Evolutionary conservation across 164 flowering plant species (phyloP), one percentile per base, ranked within the genome.

Genomic region (Echeveria elegans): DNA sequence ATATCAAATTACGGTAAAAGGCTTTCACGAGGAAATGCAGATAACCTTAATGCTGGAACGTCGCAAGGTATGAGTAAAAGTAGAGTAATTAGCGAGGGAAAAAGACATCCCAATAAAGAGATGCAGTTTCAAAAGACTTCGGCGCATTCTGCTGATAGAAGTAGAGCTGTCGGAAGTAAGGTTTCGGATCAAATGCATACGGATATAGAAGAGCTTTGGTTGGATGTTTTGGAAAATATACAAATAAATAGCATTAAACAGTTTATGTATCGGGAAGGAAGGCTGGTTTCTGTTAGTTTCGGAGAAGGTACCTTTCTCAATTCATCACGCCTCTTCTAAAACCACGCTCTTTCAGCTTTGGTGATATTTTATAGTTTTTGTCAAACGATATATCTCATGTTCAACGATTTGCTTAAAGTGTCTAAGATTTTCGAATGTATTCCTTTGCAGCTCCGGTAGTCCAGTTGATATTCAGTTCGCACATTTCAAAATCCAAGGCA

Each of bases 251-350:
- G 78, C 72, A 63, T 88, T 38, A 86, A 77, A 73, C 89, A 88
- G 77, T 90, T 95, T 71, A 70, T 95, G 84, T 78, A 73, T 68
- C 82, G 75, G 70, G 96, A 95, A 83, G 99, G 96, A 66, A 86
- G 78, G 80, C 87, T 90, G 68, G 72, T 80, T 73, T 88, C 91
- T 9, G 82, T 95, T 74, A 82, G 80, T 77, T 80, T 81, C 71
- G 95, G 92, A 59, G 86, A 92, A 87, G 99, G 99, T 95, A 85
- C 59, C 36, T 71, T 30, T 62, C n/a, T 6, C 12, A n/a, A 4
- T 43, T 28, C 11, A 12, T 26, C 31, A 7, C 32, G 18, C 21
- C 11, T 59, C n/a, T 34, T 34, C 21, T 38, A 34, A 43, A 18
- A 47, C 23, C 48, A 62, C 31, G 4, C 38, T 29, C 19, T 15